Evolutionary conservation across 495 filamentous ascomycete species (phyloP).

Genomic region (Daldinia decipiens): DNA sequence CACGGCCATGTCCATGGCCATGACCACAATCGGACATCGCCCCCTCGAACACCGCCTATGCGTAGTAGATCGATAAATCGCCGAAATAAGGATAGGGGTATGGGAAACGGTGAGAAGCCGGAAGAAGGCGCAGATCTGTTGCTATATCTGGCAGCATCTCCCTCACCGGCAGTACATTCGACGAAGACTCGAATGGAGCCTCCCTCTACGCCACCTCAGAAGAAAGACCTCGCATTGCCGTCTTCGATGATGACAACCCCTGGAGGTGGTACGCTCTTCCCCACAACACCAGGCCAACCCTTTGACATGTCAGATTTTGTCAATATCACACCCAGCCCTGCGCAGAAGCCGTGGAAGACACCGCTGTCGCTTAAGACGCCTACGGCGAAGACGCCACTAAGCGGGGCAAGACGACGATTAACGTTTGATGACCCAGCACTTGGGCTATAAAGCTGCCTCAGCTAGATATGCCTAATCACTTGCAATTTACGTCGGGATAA

Average conservation of each 20-base stretch:
- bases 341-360: slow-evolving; percentile 84
- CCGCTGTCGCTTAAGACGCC: slow-evolving; percentile 59
- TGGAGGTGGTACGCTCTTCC: slow-evolving; percentile 70
- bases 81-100: slow-evolving; percentile 53
- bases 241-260: slow-evolving; percentile 93
- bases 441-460: slow-evolving; percentile 11
- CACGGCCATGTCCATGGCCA: slow-evolving; percentile 66
- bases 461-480: background rate
- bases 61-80: slow-evolving; percentile 60
- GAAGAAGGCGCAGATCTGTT: slow-evolving; percentile 92
- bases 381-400: slow-evolving; percentile 55
- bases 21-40: slow-evolving; percentile 64
- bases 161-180: slow-evolving; percentile 74
- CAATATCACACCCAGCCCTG: slow-evolving; percentile 95
- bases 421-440: slow-evolving; percentile 57
- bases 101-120: slow-evolving; percentile 47
- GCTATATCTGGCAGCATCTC: slow-evolving; percentile 91
- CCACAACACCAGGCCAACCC: slow-evolving; percentile 68
- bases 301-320: slow-evolving; percentile 98
- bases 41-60: slow-evolving; percentile 83
- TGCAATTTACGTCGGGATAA: slow-evolving; percentile 4
- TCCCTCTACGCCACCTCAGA: slow-evolving; percentile 88
- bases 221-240: slow-evolving; percentile 74
- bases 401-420: slow-evolving; percentile 52
- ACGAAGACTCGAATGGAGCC: slow-evolving; percentile 65